Percentiles rank a stretch among this genome's conserved stretches.
phyloP scores from a whole-genome alignment of 768 basidiomycete genomes.

The Naganishia vaughanmartiniae region DNA sequence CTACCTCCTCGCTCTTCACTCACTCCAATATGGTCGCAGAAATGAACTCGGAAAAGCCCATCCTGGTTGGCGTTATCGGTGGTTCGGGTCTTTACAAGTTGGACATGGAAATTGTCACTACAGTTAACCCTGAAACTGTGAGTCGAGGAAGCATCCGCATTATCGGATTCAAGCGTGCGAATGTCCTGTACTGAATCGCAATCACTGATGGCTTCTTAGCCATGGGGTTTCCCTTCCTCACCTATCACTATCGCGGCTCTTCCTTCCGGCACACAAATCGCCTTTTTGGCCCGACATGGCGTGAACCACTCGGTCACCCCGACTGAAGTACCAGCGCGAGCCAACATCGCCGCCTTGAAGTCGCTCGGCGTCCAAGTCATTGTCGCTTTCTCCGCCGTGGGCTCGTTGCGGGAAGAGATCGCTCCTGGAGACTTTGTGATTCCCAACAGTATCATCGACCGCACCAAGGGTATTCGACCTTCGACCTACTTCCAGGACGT shows the following conservation, averaged over 20 bases:
- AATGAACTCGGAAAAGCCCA: background rate
- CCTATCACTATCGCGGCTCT: slow-evolving; percentile 89
- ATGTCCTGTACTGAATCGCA: background rate
- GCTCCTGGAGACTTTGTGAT: slow-evolving; percentile 82
- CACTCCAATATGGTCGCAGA: slow-evolving; percentile 10
- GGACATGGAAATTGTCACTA: slow-evolving; percentile 57
- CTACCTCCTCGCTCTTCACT: background rate
- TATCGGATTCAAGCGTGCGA: background rate
- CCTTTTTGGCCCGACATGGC: slow-evolving; percentile 91
- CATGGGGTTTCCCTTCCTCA: slow-evolving; percentile 88
- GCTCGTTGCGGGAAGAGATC: slow-evolving; percentile 90
- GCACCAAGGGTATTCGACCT: slow-evolving; percentile 89
- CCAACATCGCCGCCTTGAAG: slow-evolving; percentile 95
- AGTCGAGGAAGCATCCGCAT: slow-evolving; percentile 37
- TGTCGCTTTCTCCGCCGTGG: slow-evolving; percentile 92
- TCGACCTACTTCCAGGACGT: slow-evolving; percentile 81
- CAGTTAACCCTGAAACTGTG: slow-evolving; percentile 78
- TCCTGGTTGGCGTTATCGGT: slow-evolving; percentile 83
- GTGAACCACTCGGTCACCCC: slow-evolving; percentile 73
- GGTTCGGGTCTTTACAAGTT: slow-evolving; percentile 90
- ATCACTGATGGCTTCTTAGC: slow-evolving; percentile 56
- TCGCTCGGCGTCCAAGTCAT: slow-evolving; percentile 82
- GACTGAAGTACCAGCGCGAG: slow-evolving; percentile 74
- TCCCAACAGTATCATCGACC: slow-evolving; percentile 89
- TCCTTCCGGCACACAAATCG: slow-evolving; percentile 70